Percentiles rank a stretch among this genome's conserved stretches.
Conservation (phyloP, 306 rosid species). For the Rubus idaeus region DNA sequence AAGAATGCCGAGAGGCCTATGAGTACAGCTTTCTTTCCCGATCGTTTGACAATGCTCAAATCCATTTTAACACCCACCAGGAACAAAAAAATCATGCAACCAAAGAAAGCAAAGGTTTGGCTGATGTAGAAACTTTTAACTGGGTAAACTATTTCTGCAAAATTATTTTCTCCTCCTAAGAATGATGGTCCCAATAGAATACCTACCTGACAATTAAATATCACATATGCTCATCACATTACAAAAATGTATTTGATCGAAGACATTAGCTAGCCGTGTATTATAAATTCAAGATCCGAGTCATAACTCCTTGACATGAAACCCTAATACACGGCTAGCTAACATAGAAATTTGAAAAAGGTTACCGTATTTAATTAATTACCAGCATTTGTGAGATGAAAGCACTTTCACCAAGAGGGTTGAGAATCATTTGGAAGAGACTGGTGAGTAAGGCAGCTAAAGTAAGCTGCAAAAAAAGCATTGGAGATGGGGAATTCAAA, state of each 20-base stretch:
- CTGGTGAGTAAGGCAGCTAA: constrained; percentile 27
- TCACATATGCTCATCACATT: background rate
- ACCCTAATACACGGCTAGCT: background rate
- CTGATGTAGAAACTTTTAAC: constrained; percentile 31
- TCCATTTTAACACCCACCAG: constrained; percentile 53
- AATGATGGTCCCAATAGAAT: constrained; percentile 48
- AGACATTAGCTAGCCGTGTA: background rate
- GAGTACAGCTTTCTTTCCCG: constrained; percentile 45
- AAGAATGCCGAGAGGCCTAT: constrained; percentile 33
- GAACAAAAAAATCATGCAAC: constrained; percentile 50
- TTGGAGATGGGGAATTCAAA: constrained; percentile 15
- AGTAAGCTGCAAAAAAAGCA: constrained; percentile 39
- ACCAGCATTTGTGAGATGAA: constrained; percentile 59
- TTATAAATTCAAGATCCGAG: background rate
- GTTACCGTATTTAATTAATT: background rate
- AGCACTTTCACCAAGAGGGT: constrained; percentile 44
- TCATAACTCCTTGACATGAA: background rate
- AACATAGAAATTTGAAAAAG: background rate
- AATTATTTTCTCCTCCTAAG: constrained; percentile 14
- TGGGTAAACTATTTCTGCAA: constrained; percentile 31
- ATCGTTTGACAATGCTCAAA: background rate
- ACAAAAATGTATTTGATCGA: background rate
- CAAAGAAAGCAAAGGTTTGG: constrained; percentile 45
- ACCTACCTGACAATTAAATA: constrained; percentile 38
- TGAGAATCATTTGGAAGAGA: constrained; percentile 34